phyloP scores from a whole-genome alignment of 2,329 filamentous ascomycete species.

The Xylariomycetidae sp. region DNA sequence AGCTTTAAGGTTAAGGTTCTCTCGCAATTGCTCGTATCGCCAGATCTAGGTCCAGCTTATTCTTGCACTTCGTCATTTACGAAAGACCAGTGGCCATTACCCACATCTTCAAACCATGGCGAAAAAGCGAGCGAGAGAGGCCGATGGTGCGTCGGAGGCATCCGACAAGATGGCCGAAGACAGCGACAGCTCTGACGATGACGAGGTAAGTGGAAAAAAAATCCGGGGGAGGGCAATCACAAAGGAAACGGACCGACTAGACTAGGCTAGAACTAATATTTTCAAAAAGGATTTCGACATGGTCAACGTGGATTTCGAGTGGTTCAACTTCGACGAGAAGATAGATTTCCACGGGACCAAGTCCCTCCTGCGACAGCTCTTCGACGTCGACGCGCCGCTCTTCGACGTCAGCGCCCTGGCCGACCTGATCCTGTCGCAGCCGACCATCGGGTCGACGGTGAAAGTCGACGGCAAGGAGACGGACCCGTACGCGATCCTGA shows the following conservation, averaged over 20 bases:
- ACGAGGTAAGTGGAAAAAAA: conserved; percentile 33
- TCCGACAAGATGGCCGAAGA: conserved; percentile 45
- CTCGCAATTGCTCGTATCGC: no score
- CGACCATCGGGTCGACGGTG: conserved; percentile 85
- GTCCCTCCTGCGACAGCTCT: conserved; percentile 80
- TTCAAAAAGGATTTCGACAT: conserved; percentile 85
- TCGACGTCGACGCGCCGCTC: conserved; percentile 80
- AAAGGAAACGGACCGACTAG: background rate
- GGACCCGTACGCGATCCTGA: conserved; percentile 90
- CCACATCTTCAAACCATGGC: no score
- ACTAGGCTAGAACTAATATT: background rate
- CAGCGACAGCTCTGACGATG: conserved; percentile 47
- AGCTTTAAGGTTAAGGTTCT: no score
- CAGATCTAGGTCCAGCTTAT: no score
- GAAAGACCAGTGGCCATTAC: no score
- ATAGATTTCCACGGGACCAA: conserved; percentile 96
- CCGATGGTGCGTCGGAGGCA: conserved; percentile 39
- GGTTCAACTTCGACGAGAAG: conserved; percentile 89
- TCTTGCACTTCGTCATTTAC: no score
- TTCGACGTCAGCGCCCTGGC: conserved; percentile 85
- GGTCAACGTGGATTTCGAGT: conserved; percentile 96
- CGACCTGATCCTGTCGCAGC: conserved; percentile 82
- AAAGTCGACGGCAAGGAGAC: conserved; percentile 95
- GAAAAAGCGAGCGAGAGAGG: conserved; percentile 46
- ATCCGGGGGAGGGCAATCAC: background rate